Percentiles rank a stretch among this genome's conserved stretches.
Evolutionary conservation across 306 rosid species (phyloP).

Genomic region (Ormosia semicastrata): DNA sequence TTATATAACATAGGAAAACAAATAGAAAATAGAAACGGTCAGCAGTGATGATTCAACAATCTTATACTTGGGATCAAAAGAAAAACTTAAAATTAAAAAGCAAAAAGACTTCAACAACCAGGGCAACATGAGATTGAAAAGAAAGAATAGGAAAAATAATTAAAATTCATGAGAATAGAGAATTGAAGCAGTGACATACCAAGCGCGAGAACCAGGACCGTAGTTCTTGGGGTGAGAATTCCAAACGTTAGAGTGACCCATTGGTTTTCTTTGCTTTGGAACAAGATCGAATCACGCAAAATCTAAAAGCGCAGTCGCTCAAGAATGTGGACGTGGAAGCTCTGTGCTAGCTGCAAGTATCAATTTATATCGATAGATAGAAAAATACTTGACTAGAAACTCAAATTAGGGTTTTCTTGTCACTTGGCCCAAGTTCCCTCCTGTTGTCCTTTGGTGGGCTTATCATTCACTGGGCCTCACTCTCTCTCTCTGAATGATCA

Average conservation of each 20-base stretch:
- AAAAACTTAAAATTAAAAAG: not conserved
- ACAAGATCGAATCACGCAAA: not conserved
- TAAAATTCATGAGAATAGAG: not conserved
- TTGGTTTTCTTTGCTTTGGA: slow-evolving; percentile 12
- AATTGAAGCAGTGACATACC: slow-evolving; percentile 36
- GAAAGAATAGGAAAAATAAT: not conserved
- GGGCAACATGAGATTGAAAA: not conserved
- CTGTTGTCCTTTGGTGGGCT: not conserved
- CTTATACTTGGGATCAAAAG: not conserved
- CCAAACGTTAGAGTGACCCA: slow-evolving; percentile 98
- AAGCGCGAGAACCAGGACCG: slow-evolving; percentile 95
- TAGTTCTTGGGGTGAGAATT: slow-evolving; percentile 94
- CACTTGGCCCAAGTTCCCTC: not conserved
- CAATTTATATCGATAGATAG: not conserved
- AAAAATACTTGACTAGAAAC: not conserved
- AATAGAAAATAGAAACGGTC: not conserved
- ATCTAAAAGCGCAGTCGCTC: not conserved
- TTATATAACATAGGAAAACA: not conserved
- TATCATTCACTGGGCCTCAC: not conserved
- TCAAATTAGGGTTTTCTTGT: slow-evolving; percentile 13
- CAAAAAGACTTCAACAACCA: not conserved
- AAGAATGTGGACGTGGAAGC: not conserved
- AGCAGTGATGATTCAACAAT: not conserved
- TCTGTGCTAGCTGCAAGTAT: accelerated
- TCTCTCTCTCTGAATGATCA: too few species aligned